phyloP scores from a whole-genome alignment of 768 basidiomycete genomes.

The Lactarius vividus region DNA sequence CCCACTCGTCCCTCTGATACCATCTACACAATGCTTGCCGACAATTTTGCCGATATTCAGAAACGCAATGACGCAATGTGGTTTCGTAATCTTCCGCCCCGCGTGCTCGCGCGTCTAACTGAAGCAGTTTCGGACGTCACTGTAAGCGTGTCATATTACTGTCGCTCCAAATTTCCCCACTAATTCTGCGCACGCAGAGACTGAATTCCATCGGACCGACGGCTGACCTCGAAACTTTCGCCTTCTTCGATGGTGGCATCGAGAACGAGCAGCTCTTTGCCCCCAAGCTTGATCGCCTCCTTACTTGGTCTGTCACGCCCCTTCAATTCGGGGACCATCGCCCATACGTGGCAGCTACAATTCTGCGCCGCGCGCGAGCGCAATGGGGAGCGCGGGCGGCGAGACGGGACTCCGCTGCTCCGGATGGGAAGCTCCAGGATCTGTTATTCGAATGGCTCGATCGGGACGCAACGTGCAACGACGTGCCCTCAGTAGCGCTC shows the following conservation, averaged over 20 bases:
- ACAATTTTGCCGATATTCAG: conserved; percentile 67
- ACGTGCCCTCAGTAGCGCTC: conserved; percentile 58
- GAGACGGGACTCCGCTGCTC: conserved; percentile 57
- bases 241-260: conserved; percentile 53
- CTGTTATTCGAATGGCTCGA: conserved; percentile 82
- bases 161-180: neutral
- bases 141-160: conserved; percentile 29
- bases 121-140: conserved; percentile 59
- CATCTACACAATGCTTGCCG: conserved; percentile 48
- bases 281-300: conserved; percentile 69
- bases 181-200: conserved; percentile 41
- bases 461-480: conserved; percentile 54
- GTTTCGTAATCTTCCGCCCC: conserved; percentile 63
- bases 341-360: conserved; percentile 68
- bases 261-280: conserved; percentile 41
- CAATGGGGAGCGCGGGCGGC: conserved; percentile 60
- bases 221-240: conserved; percentile 56
- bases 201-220: conserved; percentile 72
- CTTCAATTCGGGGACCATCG: conserved; percentile 82
- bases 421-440: conserved; percentile 67
- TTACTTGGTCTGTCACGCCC: conserved; percentile 79
- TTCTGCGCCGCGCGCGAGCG: conserved; percentile 62
- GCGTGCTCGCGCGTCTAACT: conserved; percentile 56
- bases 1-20: conserved; percentile 19
- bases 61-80: conserved; percentile 79